phyloP scores from a whole-genome alignment of 371 early-diverging fungal species.

The Cladochytrium tenue region DNA sequence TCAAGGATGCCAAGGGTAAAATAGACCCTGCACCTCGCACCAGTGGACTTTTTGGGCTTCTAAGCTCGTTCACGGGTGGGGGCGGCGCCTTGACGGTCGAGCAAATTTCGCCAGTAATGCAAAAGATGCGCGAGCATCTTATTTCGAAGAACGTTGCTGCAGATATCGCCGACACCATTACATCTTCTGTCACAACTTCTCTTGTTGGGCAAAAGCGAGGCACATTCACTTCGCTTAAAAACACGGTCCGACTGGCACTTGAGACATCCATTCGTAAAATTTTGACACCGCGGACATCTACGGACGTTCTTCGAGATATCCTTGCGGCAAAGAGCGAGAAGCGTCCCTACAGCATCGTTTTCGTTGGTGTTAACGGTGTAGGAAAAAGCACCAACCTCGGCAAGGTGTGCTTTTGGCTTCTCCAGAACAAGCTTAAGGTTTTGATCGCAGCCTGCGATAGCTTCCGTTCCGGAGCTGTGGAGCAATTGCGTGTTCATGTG shows the following conservation, averaged over 20 bases:
- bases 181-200: conserved; percentile 74
- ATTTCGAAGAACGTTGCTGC: conserved; percentile 93
- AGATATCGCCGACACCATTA: conserved; percentile 83
- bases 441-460: conserved; percentile 99
- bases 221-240: conserved; percentile 37
- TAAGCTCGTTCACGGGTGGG: conserved; percentile 68
- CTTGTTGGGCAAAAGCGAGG: conserved; percentile 80
- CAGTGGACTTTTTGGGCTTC: conserved; percentile 66
- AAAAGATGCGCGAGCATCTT: conserved; percentile 86
- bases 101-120: conserved; percentile 70
- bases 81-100: conserved; percentile 61
- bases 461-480: conserved; percentile 99
- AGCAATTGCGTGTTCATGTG: conserved; percentile 94
- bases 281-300: conserved; percentile 88
- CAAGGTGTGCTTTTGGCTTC: conserved; percentile 96
- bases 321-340: conserved; percentile 63
- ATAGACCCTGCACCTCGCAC: too few relatives aligned
- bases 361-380: conserved; percentile 99
- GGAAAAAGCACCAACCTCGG: conserved; percentile 96
- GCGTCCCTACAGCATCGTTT: conserved; percentile 88
- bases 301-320: conserved; percentile 93
- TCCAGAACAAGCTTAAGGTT: conserved; percentile 89
- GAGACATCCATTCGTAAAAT: conserved; percentile 80
- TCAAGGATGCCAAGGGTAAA: too few relatives aligned
- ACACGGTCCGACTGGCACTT: conserved; percentile 77